Evolutionary conservation across 768 basidiomycete genomes (phyloP), one percentile per base, ranked within the genome.

Genomic region (Tulasnella sp.): DNA sequence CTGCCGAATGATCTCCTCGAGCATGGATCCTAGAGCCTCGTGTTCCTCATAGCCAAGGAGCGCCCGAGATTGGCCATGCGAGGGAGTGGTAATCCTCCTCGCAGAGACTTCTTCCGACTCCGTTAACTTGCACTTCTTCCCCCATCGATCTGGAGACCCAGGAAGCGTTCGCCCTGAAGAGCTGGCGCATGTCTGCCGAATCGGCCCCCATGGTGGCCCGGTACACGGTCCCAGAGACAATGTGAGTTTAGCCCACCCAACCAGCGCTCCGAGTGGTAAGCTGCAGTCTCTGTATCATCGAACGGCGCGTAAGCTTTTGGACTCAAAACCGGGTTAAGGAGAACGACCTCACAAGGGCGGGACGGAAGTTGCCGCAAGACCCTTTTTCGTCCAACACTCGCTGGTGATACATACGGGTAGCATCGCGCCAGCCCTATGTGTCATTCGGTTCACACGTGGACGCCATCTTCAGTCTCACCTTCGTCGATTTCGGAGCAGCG

Each of bases 271-370:
- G 0, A 94, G 94, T 7, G 97, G n/a, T n/a, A 89, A n/a, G 0
- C 94, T 89, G 0, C 96, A 97, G 84, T 99, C 97, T 1, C 97
- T 91, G 12, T 91, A 91, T 7, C 98, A 88, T 0, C 96, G 96
- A 8, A 94, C 41, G 81, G 5, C 11, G 41, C 50, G 28, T 77
- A 50, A 74, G 44, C 72, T 34, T 50, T 72, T 28, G 58, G 11
- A 31, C 77, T 41, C 2, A 18, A 34, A 41, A 24, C 40, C 16
- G 82, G 72, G 41, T 16, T 54, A 79, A 64, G 2, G 54, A 42
- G 44, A 14, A 37, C 37, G 37, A 37, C 37, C 54, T 37, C 46
- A 16, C 14, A 58, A 9, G 86, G 81, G 88, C 89, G 18, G 88
- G 89, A 16, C 96, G 88, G 28, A 84, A 82, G 82, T 90, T 86